Conservation (phyloP, 1,139 yeast species). For the Candida sp. region DNA sequence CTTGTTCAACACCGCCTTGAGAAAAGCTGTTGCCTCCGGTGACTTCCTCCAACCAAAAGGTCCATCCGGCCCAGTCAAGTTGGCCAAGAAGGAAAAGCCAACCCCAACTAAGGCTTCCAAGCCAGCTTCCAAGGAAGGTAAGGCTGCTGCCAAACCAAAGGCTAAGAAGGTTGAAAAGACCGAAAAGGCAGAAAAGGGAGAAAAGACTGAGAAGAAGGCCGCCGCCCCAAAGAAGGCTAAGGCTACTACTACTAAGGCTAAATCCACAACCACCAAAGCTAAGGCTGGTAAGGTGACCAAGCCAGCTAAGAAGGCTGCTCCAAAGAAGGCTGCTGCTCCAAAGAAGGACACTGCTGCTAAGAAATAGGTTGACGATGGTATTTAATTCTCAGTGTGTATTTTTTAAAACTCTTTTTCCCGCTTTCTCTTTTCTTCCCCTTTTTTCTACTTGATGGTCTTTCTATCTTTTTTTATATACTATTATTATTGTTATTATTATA, state of each 20-base stretch:
- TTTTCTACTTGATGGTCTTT: not conserved
- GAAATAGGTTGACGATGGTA: conserved; percentile 17
- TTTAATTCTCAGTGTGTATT: conserved; percentile 2
- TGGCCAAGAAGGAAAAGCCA: conserved; percentile 46
- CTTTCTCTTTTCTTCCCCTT: not conserved
- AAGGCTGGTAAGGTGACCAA: conserved; percentile 17
- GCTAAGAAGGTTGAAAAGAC: conserved; percentile 15
- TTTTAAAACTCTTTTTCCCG: not conserved
- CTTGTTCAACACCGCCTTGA: conserved; percentile 77
- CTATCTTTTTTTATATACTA: not conserved
- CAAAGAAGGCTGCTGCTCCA: conserved; percentile 23
- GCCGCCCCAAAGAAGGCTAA: conserved; percentile 19
- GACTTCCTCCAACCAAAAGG: conserved; percentile 90
- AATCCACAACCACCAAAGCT: conserved; percentile 20
- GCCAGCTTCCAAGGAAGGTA: conserved; percentile 9
- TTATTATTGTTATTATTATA: not conserved
- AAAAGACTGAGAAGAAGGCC: conserved; percentile 17
- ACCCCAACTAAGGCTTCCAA: conserved; percentile 17
- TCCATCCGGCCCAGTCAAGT: conserved; percentile 75
- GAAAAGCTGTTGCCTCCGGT: conserved; percentile 80
- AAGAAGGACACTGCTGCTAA: conserved; percentile 19
- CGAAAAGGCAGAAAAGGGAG: not conserved
- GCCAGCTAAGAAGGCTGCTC: conserved; percentile 18
- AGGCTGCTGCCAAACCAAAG: conserved; percentile 15
- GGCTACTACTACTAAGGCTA: conserved; percentile 19